Base-by-base conservation (phyloP, 176 grass and related monocot genomes). In the Thinopyrum elongatum region DNA sequence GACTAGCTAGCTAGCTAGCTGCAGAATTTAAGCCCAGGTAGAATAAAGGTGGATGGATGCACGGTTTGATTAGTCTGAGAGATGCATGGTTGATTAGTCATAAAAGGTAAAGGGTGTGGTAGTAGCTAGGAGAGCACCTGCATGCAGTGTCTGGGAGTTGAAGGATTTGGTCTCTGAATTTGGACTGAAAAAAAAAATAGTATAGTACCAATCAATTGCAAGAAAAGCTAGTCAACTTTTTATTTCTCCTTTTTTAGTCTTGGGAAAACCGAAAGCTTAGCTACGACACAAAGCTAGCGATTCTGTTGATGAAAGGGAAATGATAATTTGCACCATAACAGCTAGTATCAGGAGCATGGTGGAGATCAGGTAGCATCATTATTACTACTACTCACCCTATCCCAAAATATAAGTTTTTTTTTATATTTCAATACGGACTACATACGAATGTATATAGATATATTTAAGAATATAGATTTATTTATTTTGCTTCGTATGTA, bases 131-230 rank as follows among this genome's bases (percentile, higher is more conserved):
- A 74, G n/a, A 74, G n/a, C 22, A 82, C 65, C 55, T 83, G 17
- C 47, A 23, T 46, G 70, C 26, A 25, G 66, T 12, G 78, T 86
- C 44, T 12, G 65, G 62, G 75, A 76, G 27, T 77, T 74, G 25
- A 90, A 87, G 80, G 74, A 90, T 90, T 85, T 80, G 75, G 19
- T 22, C 36, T 87, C 79, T 90, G 76, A 90, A 84, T 61, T 87
- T 79, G 17, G 42, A 35, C 27, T 13, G 7, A 4, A 47, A 28
- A 14, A 4, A 47, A 28, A 14, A 28, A 23, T 28, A 74, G 12
- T 53, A 31, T 76, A 21, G 42, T 53, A 31, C 73, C 88, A 78
- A 85, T 57, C 75, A 63, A 22, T 68, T 80, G 34, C 53, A 76
- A 69, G 46, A 59, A 81, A 85, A 85, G 82, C 26, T 80, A 59